These are phyloP conservation scores for Neoascochyta sp. DNA, from an alignment of 2,329 filamentous ascomycete species.

Conservation along the genomic window DNA sequence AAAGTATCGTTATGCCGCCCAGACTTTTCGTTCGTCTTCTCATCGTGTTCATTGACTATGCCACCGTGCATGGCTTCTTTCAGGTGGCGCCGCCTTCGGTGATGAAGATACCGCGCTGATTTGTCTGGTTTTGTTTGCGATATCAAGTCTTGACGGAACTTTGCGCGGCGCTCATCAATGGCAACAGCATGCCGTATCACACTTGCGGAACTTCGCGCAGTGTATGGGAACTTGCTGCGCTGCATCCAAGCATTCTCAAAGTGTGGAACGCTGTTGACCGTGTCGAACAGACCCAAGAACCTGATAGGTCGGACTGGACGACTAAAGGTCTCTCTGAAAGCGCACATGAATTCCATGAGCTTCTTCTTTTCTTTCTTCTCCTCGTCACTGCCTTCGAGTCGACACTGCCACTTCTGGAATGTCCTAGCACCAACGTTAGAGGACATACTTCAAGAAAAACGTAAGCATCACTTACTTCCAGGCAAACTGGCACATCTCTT, in stretches of 20 bases:
- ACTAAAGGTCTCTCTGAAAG: conserved; percentile 77
- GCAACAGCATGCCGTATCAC: conserved; percentile 67
- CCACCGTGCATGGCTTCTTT: conserved; percentile 10
- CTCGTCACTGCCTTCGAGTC: conserved; percentile 39
- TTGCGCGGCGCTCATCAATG: conserved; percentile 67
- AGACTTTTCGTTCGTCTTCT: conserved; percentile 9
- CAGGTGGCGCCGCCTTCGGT: conserved; percentile 18
- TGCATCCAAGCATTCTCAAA: conserved; percentile 78
- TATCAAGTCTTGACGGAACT: conserved; percentile 68
- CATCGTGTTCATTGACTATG: conserved; percentile 8
- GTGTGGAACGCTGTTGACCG: conserved; percentile 72
- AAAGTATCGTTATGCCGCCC: conserved; percentile 24
- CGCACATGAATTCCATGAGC: conserved; percentile 72
- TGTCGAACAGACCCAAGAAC: conserved; percentile 78
- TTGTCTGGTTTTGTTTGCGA: conserved; percentile 41
- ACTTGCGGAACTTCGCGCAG: conserved; percentile 52
- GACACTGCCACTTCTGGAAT: conserved; percentile 69
- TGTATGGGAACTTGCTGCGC: conserved; percentile 69
- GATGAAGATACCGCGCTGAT: conserved; percentile 26
- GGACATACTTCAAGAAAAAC: background rate
- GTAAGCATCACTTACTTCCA: conserved; percentile 56
- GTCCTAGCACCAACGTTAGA: conserved; percentile 40
- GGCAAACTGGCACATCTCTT: conserved; percentile 79
- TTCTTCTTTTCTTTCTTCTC: conserved; percentile 53
- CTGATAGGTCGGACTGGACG: conserved; percentile 68